Evolutionary conservation across 2,329 filamentous ascomycete genomes (phyloP), one percentile per base, ranked within the genome.

Genomic region (Teratosphaeria viscida): DNA sequence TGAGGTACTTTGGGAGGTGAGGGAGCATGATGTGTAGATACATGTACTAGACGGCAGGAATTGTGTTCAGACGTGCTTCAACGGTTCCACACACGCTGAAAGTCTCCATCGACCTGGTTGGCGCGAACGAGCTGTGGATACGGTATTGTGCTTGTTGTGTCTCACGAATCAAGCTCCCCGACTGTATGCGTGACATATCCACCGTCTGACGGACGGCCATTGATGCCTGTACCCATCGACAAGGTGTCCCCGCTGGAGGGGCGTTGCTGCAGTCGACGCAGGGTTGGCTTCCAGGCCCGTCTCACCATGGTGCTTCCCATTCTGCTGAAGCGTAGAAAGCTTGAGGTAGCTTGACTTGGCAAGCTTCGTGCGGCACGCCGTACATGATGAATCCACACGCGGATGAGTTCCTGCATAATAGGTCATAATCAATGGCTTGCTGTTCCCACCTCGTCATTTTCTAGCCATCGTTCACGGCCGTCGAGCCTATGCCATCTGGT

Each of bases 1-100:
- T 76, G 63, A 79, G 74, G 70, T 74, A 73, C 63, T 64, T 77
- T 35, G 77, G 77, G 14, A 72, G 74, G 59, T 70, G 54, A 61
- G n/a, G 49, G n/a, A 27, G 16, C 6, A 26, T 4, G 23, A 26
- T 39, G 32, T 26, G n/a, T 23, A 16, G 19, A 10, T 12, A 7
- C 12, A 16, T 19, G 43, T 47, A 47, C 23, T 23, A 23, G 43
- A 49, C 43, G 43, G 23, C 43, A 49, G 43, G 19, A 49, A 49
- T 49, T 49, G 10, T n/a, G 43, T 23, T 19, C 43, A 49, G 43
- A 49, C n/a, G 43, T 26, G 19, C 43, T 23, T 43, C 37, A 2
- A 43, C 8, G 16, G 4, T 43, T 16, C 16, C 14, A 12, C 2
- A 14, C 12, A 43, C 16, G 10, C 37, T 43, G 11, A 1, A 14